These are phyloP conservation scores for Dentipellis sp. DNA, from an alignment of 768 basidiomycete genomes.

Conservation along the genomic window DNA sequence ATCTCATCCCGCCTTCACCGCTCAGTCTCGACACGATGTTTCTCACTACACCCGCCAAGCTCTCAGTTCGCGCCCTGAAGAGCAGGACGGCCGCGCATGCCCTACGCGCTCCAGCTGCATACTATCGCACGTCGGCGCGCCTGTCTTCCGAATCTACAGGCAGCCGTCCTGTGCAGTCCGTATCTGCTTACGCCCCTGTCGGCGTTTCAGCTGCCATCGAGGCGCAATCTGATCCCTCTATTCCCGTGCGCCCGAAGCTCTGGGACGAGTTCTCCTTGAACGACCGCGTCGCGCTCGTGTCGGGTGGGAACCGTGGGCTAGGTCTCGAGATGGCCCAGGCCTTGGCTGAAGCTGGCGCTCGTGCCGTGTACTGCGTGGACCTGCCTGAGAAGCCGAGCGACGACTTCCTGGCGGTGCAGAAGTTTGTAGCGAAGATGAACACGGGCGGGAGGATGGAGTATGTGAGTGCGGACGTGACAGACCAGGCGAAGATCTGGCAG, in stretches of 20 bases:
- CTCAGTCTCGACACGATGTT: too few species aligned
- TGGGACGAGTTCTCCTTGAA: constrained; percentile 48
- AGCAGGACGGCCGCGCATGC: not conserved
- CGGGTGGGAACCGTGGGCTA: constrained; percentile 37
- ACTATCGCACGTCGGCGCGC: not conserved
- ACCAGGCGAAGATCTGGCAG: constrained; percentile 51
- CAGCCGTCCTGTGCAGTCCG: constrained; percentile 11
- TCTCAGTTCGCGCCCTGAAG: too few species aligned
- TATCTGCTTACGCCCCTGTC: constrained; percentile 49
- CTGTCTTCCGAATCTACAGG: not conserved
- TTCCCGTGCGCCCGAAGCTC: constrained; percentile 35
- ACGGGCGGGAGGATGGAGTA: constrained; percentile 43
- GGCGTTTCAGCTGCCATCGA: constrained; percentile 55
- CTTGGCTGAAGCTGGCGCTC: constrained; percentile 61
- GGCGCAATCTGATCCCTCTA: constrained; percentile 24
- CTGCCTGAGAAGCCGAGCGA: constrained; percentile 42
- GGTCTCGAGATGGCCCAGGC: constrained; percentile 75
- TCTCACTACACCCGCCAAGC: too few species aligned
- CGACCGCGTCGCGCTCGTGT: constrained; percentile 38
- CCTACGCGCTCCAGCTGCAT: not conserved
- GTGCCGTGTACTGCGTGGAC: constrained; percentile 59
- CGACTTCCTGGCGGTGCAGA: constrained; percentile 44
- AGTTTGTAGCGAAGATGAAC: constrained; percentile 33
- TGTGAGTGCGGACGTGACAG: constrained; percentile 48
- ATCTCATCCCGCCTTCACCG: too few species aligned